Evolutionary conservation across 2,329 filamentous ascomycete species (phyloP).

Genomic region (Salinomyces thailandicus): DNA sequence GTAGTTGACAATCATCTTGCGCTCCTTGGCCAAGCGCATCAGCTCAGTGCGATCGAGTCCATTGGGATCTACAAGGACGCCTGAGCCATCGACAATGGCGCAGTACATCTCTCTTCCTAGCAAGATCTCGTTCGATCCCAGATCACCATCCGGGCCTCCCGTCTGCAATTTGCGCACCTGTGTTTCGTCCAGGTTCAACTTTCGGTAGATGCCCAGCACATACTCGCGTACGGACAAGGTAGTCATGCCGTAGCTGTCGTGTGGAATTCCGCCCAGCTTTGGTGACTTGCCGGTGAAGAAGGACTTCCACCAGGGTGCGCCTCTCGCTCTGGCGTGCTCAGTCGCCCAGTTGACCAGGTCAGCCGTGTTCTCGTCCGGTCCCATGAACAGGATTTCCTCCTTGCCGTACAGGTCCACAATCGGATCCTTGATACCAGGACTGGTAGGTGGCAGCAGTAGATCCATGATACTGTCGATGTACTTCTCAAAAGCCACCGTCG

Average conservation of each 20-base stretch:
- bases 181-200: conserved; percentile 77
- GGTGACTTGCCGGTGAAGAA: conserved; percentile 99
- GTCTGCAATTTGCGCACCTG: conserved; percentile 92
- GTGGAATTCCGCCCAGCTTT: conserved; percentile 88
- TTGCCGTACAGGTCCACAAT: conserved; percentile 93
- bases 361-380: conserved; percentile 96
- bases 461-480: conserved; percentile 99
- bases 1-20: conserved; percentile 82
- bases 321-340: conserved; percentile 74
- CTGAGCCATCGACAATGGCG: conserved; percentile 88
- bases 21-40: conserved; percentile 68
- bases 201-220: conserved; percentile 92
- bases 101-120: conserved; percentile 94
- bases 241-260: conserved; percentile 95
- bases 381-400: conserved; percentile 96
- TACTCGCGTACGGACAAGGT: conserved; percentile 94
- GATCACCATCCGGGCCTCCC: conserved; percentile 88
- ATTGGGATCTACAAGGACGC: conserved; percentile 86
- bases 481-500: conserved; percentile 89
- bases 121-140: conserved; percentile 95
- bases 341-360: conserved; percentile 98
- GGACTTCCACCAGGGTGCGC: conserved; percentile 98
- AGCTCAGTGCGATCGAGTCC: conserved; percentile 80
- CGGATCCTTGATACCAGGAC: conserved; percentile 96
- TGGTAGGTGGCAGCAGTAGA: conserved; percentile 76